Evolutionary conservation across 768 basidiomycete genomes (phyloP), one percentile per base, ranked within the genome.

Genomic region (Gelatoporia subvermispora): DNA sequence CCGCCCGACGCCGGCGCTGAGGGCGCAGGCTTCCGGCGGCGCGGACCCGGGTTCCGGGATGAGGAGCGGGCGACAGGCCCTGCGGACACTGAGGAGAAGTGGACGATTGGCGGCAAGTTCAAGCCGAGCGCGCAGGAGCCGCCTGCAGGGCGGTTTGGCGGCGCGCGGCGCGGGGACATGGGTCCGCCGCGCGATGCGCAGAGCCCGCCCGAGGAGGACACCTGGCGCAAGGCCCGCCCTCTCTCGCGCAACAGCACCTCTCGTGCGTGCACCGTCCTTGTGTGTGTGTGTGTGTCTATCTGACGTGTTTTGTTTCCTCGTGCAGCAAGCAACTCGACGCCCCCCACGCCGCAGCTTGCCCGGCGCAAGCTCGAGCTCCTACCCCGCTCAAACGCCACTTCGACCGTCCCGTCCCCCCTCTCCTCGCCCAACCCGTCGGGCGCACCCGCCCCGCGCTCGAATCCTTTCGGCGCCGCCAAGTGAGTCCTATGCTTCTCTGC

Each of bases 401-500:
- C 91, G 16, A 74, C 79, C 9, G 74, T 76, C 11, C 78, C 88
- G 23, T 85, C 88, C 16, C 86, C 91, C 2, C 71, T 92, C 38
- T 82, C 86, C 1, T 90, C 89, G 8, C 89, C 88, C 0, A 85
- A 86, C 68, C 78, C 88, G 57, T 70, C 76, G 3, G 67, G 76
- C 63, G 71, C 43, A 52, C 72, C 69, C 39, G 54, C 56, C 72
- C 4, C 43, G 31, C 69, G 80, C 31, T 61, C 85, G 50, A 93
- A 77, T 64, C 94, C 94, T 5, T 98, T 98, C 60, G 96, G 95
- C 42, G 75, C 77, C 46, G 95, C 95, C 31, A 85, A 71, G 88
- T 89, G 57, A 42, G 78, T 65, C 17, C 20, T 15, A 22, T 57
- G 2, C 41, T 35, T 17, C 21, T 41, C 10, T 37, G 16, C 28